Evolutionary conservation across 306 rosid genomes (phyloP).

Genomic region (Echinosophora koreensis): DNA sequence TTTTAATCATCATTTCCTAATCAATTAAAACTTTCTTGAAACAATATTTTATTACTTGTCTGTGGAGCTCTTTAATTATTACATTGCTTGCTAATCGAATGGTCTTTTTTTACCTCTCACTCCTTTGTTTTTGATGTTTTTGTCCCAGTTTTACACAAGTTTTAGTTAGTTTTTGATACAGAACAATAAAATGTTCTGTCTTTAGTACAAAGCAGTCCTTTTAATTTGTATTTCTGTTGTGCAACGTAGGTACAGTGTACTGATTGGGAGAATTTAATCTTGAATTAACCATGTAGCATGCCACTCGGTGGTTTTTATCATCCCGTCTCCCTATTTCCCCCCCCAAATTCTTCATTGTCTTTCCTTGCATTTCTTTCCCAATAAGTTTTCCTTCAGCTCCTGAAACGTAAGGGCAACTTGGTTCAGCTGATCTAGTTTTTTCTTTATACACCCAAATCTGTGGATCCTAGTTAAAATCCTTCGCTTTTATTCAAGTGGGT

Average conservation of each 20-base stretch:
- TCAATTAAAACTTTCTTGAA: background rate
- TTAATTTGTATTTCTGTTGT: background rate
- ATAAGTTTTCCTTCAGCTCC: background rate
- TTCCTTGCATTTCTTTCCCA: background rate
- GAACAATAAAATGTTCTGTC: background rate
- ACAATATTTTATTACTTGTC: background rate
- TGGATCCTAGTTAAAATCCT: constrained; percentile 19
- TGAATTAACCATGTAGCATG: background rate
- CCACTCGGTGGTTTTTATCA: background rate
- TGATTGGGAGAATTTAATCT: background rate
- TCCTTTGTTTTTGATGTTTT: background rate
- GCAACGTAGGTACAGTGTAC: background rate
- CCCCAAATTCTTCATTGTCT: background rate
- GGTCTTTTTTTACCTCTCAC: background rate
- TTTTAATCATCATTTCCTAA: background rate
- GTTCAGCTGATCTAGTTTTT: constrained; percentile 13
- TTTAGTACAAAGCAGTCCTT: background rate
- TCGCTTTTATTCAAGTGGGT: constrained; percentile 14
- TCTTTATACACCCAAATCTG: constrained; percentile 6
- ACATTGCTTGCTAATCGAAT: background rate
- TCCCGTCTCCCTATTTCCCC: background rate
- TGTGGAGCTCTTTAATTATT: constrained; percentile 21
- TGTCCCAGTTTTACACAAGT: background rate
- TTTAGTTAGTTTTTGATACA: background rate
- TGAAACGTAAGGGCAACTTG: constrained; percentile 12